These are phyloP conservation scores for Trichoderma sp. DNA, from an alignment of 2,329 filamentous ascomycete genomes.

Conservation along the genomic window DNA sequence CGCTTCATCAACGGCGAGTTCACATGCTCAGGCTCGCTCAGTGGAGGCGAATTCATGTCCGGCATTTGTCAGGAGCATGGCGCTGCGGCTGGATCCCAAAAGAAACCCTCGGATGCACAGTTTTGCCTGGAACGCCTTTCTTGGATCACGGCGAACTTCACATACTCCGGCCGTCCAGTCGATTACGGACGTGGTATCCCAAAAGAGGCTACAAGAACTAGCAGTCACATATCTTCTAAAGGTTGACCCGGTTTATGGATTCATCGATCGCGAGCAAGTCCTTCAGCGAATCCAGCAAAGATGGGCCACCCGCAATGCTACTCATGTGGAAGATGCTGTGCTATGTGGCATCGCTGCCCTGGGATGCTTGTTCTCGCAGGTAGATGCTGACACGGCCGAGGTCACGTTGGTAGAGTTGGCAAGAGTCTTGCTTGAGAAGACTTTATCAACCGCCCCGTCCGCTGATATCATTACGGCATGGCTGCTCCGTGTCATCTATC, in stretches of 20 bases:
- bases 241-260: neutral
- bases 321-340: neutral
- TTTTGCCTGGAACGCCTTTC: constrained; percentile 13
- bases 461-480: neutral
- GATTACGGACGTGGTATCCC: neutral
- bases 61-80: neutral
- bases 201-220: neutral
- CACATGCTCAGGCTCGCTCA: neutral
- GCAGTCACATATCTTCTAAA: neutral
- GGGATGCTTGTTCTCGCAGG: neutral
- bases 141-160: neutral
- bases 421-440: neutral
- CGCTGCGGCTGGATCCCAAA: neutral
- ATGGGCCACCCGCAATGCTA: neutral
- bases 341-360: neutral
- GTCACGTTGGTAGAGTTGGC: neutral
- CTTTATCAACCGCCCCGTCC: neutral
- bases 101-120: neutral
- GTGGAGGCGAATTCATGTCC: constrained; percentile 10
- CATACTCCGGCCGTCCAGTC: neutral
- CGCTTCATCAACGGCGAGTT: neutral
- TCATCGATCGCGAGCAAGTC: neutral
- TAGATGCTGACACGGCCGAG: neutral
- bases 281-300: neutral
- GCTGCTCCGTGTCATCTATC: neutral